These are phyloP conservation scores for Penicillium sp. DNA, from an alignment of 2,329 filamentous ascomycete genomes.

Conservation along the genomic window DNA sequence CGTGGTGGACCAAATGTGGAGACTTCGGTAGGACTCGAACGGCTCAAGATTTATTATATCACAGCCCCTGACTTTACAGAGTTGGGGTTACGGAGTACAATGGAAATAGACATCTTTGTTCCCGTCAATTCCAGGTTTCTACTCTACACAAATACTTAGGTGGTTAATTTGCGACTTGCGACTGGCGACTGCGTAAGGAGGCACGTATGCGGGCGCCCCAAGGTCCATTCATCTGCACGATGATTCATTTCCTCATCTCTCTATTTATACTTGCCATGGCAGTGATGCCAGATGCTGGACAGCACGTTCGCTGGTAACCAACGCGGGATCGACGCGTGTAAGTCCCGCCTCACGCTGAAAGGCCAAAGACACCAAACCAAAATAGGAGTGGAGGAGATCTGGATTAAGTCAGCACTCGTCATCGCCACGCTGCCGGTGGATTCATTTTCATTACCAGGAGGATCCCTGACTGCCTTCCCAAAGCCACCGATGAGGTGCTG, in stretches of 20 bases:
- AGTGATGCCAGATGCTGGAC: conserved; percentile 40
- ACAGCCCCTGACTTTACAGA: conserved; percentile 12
- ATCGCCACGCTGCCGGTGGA: conserved; percentile 1
- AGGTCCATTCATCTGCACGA: background rate
- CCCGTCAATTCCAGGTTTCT: background rate
- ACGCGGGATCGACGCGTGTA: conserved; percentile 64
- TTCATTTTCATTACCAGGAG: conserved; percentile 53
- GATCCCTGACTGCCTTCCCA: conserved; percentile 63
- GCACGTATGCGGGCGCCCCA: background rate
- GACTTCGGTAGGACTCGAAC: conserved; percentile 16
- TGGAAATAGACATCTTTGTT: conserved; percentile 9
- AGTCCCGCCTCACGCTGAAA: conserved; percentile 67
- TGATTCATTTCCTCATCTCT: background rate
- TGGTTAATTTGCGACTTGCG: too few relatives aligned
- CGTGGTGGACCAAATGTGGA: conserved; percentile 19
- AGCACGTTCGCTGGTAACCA: conserved; percentile 64
- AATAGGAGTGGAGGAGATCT: conserved; percentile 82
- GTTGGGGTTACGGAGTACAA: too few relatives aligned
- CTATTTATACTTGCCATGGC: conserved; percentile 30
- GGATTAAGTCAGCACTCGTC: conserved; percentile 17
- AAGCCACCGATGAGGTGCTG: conserved; percentile 84
- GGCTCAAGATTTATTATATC: conserved; percentile 11
- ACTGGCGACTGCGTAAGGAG: too few relatives aligned
- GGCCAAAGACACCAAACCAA: conserved; percentile 76
- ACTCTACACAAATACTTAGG: too few relatives aligned